Percentiles rank a stretch among this genome's conserved stretches.
These are phyloP conservation scores for Russula brevipes DNA, from an alignment of 768 basidiomycete genomes.

Conservation along the genomic window DNA sequence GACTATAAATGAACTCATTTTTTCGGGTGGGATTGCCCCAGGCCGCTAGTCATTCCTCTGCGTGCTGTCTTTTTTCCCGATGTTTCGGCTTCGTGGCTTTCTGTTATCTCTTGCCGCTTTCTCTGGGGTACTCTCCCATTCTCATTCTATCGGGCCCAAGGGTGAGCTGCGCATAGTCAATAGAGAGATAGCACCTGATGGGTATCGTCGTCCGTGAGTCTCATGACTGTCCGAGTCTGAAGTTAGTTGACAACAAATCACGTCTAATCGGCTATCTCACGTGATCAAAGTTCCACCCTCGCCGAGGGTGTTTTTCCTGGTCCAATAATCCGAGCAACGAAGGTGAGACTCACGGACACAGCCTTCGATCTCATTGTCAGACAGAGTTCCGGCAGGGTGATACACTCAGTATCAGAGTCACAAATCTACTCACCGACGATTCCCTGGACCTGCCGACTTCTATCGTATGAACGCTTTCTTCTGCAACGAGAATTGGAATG, in stretches of 20 bases:
- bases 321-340: slow-evolving; percentile 42
- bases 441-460: slow-evolving; percentile 17
- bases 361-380: background rate
- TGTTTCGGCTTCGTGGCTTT: background rate
- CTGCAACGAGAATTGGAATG: too few relatives aligned
- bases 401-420: slow-evolving; percentile 6
- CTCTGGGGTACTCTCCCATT: background rate
- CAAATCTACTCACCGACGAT: background rate
- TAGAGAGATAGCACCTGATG: slow-evolving; percentile 18
- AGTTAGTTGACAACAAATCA: too few relatives aligned
- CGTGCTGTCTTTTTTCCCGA: background rate
- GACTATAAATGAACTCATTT: too few relatives aligned
- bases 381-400: background rate
- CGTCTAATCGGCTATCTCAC: background rate
- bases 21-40: background rate
- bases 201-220: background rate
- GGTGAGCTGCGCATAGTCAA: slow-evolving; percentile 2
- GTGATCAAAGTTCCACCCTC: slow-evolving; percentile 34
- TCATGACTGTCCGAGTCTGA: background rate
- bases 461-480: slow-evolving; percentile 9
- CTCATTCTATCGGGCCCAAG: slow-evolving; percentile 1
- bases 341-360: background rate
- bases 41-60: background rate
- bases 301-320: slow-evolving; percentile 45
- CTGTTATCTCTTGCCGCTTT: background rate